Percentiles rank a stretch among this genome's conserved stretches.
These are phyloP conservation scores for Erysimum cheiranthoides DNA, from an alignment of 345 rosid species.

Conservation along the genomic window DNA sequence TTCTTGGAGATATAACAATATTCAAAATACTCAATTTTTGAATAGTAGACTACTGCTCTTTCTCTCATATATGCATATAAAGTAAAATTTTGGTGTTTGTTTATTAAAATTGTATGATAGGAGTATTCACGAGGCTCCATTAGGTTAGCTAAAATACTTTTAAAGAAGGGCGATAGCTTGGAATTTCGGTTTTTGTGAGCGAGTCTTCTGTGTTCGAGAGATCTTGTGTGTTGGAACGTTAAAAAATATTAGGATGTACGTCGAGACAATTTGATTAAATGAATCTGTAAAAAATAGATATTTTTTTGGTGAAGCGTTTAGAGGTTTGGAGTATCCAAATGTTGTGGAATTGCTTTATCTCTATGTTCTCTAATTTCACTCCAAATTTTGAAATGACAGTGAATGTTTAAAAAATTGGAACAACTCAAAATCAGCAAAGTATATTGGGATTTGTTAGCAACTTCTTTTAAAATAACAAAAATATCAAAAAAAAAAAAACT, in stretches of 20 bases:
- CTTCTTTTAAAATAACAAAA: background rate
- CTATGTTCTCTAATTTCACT: no score
- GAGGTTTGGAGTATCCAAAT: background rate
- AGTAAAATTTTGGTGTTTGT: background rate
- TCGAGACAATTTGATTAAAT: background rate
- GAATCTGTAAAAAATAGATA: background rate
- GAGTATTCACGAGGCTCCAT: background rate
- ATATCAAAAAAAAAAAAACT: no score
- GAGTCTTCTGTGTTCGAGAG: background rate
- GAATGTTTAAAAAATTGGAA: background rate
- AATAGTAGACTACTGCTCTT: background rate
- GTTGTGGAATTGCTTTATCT: background rate
- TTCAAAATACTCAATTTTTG: no score
- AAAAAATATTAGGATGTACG: background rate
- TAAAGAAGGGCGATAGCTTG: background rate
- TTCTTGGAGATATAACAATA: background rate
- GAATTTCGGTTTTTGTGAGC: background rate
- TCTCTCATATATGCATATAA: background rate
- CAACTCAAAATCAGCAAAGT: background rate
- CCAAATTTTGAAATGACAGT: background rate
- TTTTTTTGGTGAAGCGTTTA: background rate
- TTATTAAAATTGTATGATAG: background rate
- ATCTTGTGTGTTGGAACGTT: no score
- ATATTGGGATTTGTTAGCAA: background rate
- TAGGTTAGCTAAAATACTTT: background rate